Base-by-base conservation (phyloP, 345 rosid species). In the Lepidium didymum region DNA sequence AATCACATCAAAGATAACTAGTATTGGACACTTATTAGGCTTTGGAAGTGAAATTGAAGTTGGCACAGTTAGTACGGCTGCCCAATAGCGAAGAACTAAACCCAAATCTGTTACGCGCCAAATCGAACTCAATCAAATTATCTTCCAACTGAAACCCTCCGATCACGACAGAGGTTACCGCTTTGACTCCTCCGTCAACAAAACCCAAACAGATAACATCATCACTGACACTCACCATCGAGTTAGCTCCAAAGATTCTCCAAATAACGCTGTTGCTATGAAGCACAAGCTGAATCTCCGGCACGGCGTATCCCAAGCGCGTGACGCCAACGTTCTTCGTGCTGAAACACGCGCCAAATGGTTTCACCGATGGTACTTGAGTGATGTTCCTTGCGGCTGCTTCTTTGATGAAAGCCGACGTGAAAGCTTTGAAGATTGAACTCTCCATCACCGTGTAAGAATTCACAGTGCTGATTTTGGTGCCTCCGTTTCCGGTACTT, bases 381-480 rank as follows among this genome's bases (percentile, higher is more conserved):
- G 63, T 77, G 72, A 89, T 85, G 77, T 83, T 84, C 54, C 67
- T 77, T 0, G 79, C 76, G 0, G 83, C 68, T 1, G 80, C 69
- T 47, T 67, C 79, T 1, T 53, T 33, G 29, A 80, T 60, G 15
- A 83, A 89, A 4, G 85, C 83, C 2, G 67, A 46, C 0, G 81
- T 81, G 12, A 87, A 80, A 2, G 83, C 82, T 0, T 74, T 75
- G 60, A 19, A 86, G 41, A 89, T 84, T 2, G 96, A 82, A 4
- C 75, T 47, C 50, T 87, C 85, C 45, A 89, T 10, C 35, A 83
- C 70, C 0, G 92, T 87, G 86, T 87, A 87, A 0, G 96, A 90
- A 4, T 87, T 10, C 31, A 87, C 92, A 1, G 91, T 82, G 78
- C 91, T 89, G 70, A 91, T 79, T 69, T 87, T 89, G 12, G 96